These are phyloP conservation scores for Pichia sp. DNA, from an alignment of 1,139 yeast species.

Conservation along the genomic window DNA sequence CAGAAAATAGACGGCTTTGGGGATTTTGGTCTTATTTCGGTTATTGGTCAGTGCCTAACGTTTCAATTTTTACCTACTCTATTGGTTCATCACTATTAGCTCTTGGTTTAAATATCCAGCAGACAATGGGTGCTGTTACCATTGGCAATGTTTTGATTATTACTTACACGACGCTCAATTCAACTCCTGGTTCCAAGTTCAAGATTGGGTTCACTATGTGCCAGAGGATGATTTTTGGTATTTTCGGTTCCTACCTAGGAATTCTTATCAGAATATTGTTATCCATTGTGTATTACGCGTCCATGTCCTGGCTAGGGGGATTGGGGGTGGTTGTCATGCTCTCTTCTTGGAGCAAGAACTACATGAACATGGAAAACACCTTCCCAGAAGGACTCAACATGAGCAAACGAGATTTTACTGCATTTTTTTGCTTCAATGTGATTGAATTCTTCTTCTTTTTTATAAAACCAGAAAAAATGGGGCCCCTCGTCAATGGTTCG, in stretches of 20 bases:
- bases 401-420: slow-evolving; percentile 34
- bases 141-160: slow-evolving; percentile 43
- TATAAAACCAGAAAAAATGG: slow-evolving; percentile 27
- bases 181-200: slow-evolving; percentile 42
- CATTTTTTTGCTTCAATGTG: slow-evolving; percentile 32
- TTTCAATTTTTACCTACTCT: slow-evolving; percentile 21
- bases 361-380: slow-evolving; percentile 34
- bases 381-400: slow-evolving; percentile 33
- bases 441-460: slow-evolving; percentile 21
- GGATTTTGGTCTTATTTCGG: slow-evolving; percentile 33
- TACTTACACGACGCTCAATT: slow-evolving; percentile 37
- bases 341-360: slow-evolving; percentile 31
- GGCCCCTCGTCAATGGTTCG: slow-evolving; percentile 28
- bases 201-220: slow-evolving; percentile 45
- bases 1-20: slow-evolving; percentile 36
- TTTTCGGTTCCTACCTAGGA: slow-evolving; percentile 36
- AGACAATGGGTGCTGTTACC: slow-evolving; percentile 37
- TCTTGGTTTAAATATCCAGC: slow-evolving; percentile 24
- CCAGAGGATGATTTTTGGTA: slow-evolving; percentile 44
- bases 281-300: slow-evolving; percentile 36
- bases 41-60: slow-evolving; percentile 31
- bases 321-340: slow-evolving; percentile 33
- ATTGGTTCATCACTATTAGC: slow-evolving; percentile 14
- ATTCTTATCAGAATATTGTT: slow-evolving; percentile 34
- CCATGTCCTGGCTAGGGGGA: slow-evolving; percentile 39